Base-by-base conservation (phyloP, 768 basidiomycete species). In the Tubosaeta sp. region DNA sequence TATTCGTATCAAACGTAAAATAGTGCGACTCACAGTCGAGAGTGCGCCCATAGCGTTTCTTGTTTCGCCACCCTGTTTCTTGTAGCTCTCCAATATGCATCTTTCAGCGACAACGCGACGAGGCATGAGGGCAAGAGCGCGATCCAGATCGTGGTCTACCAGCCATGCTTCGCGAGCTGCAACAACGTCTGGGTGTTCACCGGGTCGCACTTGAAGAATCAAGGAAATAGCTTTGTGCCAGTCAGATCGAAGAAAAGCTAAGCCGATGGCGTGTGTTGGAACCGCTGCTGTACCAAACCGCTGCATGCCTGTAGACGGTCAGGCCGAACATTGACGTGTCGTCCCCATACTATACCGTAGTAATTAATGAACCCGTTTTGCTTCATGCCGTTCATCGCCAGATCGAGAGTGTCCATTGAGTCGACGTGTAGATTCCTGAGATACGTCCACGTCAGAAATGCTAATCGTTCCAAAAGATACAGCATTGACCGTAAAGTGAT, bases 241-340 rank as follows among this genome's bases (percentile, higher is more conserved):
- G 56, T 97, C 86, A 1, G 88, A 88, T 60, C 82, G 83, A 21
- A 99, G 77, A 34, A 99, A 74, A 4, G 92, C 89, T 18, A 98
- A 78, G 16, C 96, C 96, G 49, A 98, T 94, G 2, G 87, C 76
- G 63, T 99, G 96, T 0, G 96, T 98, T 4, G 95, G 94, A 34
- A 98, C 85, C 29, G 92, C 86, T 14, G 96, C 93, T 2, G 94
- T 98, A 43, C 96, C 96, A 70, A 99, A 99, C 11, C 96, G 87
- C 63, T 99, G 96, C 95, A 99, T 98, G 40, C 95, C 94, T 90
- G 35, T 36, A 29, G 53, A 56, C 4, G 27, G 45, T 60, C n/a
- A 55, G 32, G n/a, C 35, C 14, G 48, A 46, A 30, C 24, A 11
- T 19, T 14, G n/a, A 38, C 39, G 38, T 45, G 30, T 30, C 25